Evolutionary conservation across 495 filamentous ascomycete genomes (phyloP), one percentile per base, ranked within the genome.

Genomic region (Gamarada debralockiae): DNA sequence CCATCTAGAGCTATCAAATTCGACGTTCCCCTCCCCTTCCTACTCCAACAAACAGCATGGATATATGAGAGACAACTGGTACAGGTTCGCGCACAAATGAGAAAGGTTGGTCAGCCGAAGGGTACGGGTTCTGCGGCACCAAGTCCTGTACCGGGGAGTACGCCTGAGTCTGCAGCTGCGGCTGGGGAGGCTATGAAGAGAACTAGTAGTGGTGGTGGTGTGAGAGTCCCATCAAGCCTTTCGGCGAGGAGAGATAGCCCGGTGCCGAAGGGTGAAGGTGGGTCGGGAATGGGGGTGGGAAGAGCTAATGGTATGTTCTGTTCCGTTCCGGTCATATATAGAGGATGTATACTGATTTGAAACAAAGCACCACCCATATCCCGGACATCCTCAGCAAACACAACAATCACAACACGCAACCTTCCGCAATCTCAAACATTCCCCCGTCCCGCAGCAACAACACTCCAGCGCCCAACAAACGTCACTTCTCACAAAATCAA

Each of bases 1-100:
- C 6, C 8, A 29, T 9, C 53, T n/a, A 87, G 84, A 41, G 80
- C 84, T 18, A 67, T 74, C 22, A 70, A 73, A 34, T 86, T 87
- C 66, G 71, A 86, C 46, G 93, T 97, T 33, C 84, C 87, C 12
- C 79, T 91, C 22, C 78, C 90, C 21, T 98, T 97, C 65, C 73
- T 98, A 7, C 82, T 96, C 4, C 92, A 97, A 65, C 90, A 97
- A 67, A 90, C 89, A 55, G 89, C 89, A 70, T 97, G 91, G 85
- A 83, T 97, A 2, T 95, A 95, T 61, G 91, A 98, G 69, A 81
- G 87, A 38, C 90, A 97, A 67, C 75, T 95, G 6, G 85, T 86
- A 0, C 87, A 96, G 65, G 87, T 96, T 31, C 82, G 88, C 58
- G 90, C 89, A 6, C 92, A 97, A 70, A 91, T 98, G 80, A 80